Evolutionary conservation across 2,329 filamentous ascomycete species (phyloP), one percentile per base, ranked within the genome.

Genomic region (Colletotrichum orchidophilum): DNA sequence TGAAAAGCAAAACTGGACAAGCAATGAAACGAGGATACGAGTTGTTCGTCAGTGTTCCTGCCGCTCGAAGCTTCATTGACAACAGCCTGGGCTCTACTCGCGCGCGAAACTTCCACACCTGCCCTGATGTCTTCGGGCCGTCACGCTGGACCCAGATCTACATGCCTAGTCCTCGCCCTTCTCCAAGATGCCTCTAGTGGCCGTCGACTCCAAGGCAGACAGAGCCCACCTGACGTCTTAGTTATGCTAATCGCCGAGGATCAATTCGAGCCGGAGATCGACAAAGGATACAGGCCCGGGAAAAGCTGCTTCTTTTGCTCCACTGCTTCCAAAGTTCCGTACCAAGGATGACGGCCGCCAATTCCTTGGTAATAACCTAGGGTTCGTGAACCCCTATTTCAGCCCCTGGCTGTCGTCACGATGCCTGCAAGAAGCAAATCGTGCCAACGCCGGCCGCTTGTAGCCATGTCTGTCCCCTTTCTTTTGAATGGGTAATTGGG

Each of bases 321-420:
- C 68, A 71, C 68, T 68, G 33, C 68, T 71, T 71, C 68, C n/a
- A 71, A 63, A 58, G 64, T 68, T 71, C 68, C 64, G 63, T 71
- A 27, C 58, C 27, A 29, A 42, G 39, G 39, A n/a, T 42, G 18
- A 42, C 33, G 57, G 42, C 46, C 27, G 31, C 35, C n/a, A 39
- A 53, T 63, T 68, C 58, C 53, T 63, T 63, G 55, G 27, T 39
- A 49, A 42, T 53, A 11, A 62, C 53, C 59, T 59, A 53, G 68
- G 64, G 68, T 59, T 63, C 42, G 26, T n/a, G 64, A 68, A 68
- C 58, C 68, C 68, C 68, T 71, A 63, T 71, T 71, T 31, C 33
- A 13, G 52, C 68, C 58, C 68, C 60, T 63, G 58, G 55, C 29
- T 53, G 57, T 26, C 33, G 64, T 26, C 31, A 46, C 33, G 50